Evolutionary conservation across 2,329 filamentous ascomycete species (phyloP).

Genomic region (Neophaeococcomyces mojaviensis): DNA sequence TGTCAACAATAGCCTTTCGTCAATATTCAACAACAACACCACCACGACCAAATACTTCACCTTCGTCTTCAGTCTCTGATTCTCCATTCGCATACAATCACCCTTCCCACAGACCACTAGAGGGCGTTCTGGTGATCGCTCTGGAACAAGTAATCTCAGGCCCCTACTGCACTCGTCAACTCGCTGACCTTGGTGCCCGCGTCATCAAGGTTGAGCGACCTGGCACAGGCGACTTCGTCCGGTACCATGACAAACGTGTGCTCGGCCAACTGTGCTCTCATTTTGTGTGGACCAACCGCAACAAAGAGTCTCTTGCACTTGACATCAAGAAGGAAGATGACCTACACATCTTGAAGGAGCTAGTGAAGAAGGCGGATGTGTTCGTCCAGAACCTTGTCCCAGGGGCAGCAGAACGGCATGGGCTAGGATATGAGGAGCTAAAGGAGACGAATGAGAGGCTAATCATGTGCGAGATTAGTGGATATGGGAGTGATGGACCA

Average conservation of each 20-base stretch:
- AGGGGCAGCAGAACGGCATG: conserved; percentile 42
- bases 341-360: conserved; percentile 35
- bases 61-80: too few relatives aligned
- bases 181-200: conserved; percentile 47
- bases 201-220: conserved; percentile 51
- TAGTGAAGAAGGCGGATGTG: conserved; percentile 40
- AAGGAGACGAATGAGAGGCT: conserved; percentile 23
- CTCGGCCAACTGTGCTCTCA: conserved; percentile 43
- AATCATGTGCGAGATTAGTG: conserved; percentile 31
- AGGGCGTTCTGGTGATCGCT: conserved; percentile 45
- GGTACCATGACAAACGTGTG: conserved; percentile 45
- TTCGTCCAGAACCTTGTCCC: conserved; percentile 49
- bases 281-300: conserved; percentile 50
- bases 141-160: conserved; percentile 50
- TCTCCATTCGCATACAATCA: conserved; percentile 9
- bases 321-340: conserved; percentile 42
- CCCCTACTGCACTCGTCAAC: conserved; percentile 48
- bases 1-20: too few relatives aligned
- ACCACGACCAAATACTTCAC: too few relatives aligned
- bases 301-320: conserved; percentile 47
- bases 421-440: conserved; percentile 40
- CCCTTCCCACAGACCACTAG: conserved; percentile 26
- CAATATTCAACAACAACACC: too few relatives aligned
- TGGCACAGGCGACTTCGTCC: conserved; percentile 46
- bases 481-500: conserved; percentile 45